phyloP scores from a whole-genome alignment of 2,329 filamentous ascomycete genomes.

The Cercospora zeae-maydis region DNA sequence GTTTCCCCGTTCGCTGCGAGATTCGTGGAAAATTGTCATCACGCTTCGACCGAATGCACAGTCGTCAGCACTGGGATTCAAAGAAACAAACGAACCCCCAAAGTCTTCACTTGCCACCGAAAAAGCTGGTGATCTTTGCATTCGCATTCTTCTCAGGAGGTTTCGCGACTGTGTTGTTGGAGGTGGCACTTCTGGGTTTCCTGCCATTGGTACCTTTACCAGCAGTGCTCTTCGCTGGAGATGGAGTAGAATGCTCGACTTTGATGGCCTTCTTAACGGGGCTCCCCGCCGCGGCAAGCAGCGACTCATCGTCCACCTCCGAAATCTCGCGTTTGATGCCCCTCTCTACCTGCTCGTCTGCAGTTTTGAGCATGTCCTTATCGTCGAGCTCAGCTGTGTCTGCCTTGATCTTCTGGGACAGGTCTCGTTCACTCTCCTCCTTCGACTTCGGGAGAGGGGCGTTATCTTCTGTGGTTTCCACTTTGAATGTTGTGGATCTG shows the following conservation, averaged over 20 bases:
- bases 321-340: constrained; percentile 50
- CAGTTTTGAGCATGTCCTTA: constrained; percentile 25
- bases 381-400: constrained; percentile 41
- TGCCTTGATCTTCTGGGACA: constrained; percentile 44
- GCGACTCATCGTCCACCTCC: constrained; percentile 35
- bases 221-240: constrained; percentile 24
- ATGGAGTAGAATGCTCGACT: constrained; percentile 29
- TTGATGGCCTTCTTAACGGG: constrained; percentile 41
- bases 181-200: constrained; percentile 56
- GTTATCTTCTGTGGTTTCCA: constrained; percentile 50
- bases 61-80: background rate
- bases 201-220: constrained; percentile 23
- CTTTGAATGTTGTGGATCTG: constrained; percentile 42
- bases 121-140: constrained; percentile 58
- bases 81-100: background rate
- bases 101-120: constrained; percentile 42
- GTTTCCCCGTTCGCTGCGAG: background rate
- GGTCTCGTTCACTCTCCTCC: constrained; percentile 23
- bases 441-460: constrained; percentile 47
- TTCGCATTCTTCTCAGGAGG: constrained; percentile 48
- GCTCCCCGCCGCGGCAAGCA: constrained; percentile 28
- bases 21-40: background rate
- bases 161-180: constrained; percentile 50
- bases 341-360: constrained; percentile 29
- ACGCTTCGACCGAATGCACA: background rate